phyloP scores from a whole-genome alignment of 1,284 basidiomycete genomes.

The Chalciporus sp. region DNA sequence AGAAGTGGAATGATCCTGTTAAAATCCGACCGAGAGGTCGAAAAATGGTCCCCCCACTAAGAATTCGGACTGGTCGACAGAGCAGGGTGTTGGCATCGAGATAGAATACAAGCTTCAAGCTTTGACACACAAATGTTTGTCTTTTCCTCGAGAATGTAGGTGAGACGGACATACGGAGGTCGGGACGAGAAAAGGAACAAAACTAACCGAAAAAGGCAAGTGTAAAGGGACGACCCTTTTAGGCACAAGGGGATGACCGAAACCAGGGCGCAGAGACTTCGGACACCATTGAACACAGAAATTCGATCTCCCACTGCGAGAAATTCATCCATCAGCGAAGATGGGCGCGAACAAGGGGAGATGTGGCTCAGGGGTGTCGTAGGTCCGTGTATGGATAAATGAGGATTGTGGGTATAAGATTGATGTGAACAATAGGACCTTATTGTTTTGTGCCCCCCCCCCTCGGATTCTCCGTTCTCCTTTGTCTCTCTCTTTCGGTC shows the following conservation, averaged over 20 bases:
- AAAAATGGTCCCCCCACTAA: no score
- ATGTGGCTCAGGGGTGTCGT: background rate
- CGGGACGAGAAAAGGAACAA: slow-evolving; percentile 6
- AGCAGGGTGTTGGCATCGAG: background rate
- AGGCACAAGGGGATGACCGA: slow-evolving; percentile 19
- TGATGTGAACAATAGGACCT: slow-evolving; percentile 33
- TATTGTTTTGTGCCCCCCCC: slow-evolving; percentile 13
- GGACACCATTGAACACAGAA: slow-evolving; percentile 3
- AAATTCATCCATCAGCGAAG: background rate
- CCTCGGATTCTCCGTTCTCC: slow-evolving; percentile 8
- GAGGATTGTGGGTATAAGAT: slow-evolving; percentile 30
- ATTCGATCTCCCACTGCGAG: background rate
- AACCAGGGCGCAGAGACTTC: slow-evolving; percentile 15
- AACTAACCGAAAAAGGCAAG: slow-evolving; percentile 10
- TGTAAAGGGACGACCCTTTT: slow-evolving; percentile 14
- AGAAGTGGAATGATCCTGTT: background rate
- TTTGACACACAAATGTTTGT: background rate
- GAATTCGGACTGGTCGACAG: no score
- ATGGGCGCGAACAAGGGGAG: no score
- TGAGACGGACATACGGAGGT: background rate
- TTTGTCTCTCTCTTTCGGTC: slow-evolving; percentile 23
- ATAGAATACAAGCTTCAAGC: no score
- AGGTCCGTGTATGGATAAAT: slow-evolving; percentile 8
- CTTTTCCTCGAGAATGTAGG: no score
- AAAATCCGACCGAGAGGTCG: background rate